Conservation (phyloP, 345 rosid genomes). For the Eucalyptus melliodora region DNA sequence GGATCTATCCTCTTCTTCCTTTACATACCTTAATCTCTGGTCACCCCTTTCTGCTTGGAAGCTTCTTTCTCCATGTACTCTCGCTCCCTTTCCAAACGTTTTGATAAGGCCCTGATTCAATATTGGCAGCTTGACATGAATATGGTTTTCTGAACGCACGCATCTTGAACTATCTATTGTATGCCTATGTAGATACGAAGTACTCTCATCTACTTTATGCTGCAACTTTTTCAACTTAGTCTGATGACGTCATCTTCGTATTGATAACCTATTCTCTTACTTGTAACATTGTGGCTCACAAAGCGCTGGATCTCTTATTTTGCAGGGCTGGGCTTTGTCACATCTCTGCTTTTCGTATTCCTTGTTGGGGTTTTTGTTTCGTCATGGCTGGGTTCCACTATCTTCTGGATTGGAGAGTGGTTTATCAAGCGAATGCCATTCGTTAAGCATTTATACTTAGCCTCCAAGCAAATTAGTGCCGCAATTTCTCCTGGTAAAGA, state of each 20-base stretch:
- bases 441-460: constrained; percentile 54
- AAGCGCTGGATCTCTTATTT: neutral
- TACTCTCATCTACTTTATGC: neutral
- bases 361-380: constrained; percentile 58
- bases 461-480: constrained; percentile 69
- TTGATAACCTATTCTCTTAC: neutral
- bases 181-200: neutral
- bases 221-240: neutral
- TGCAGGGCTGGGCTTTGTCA: constrained; percentile 67
- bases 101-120: neutral
- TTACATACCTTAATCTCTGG: neutral
- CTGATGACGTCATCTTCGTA: neutral
- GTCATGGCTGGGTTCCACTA: constrained; percentile 53
- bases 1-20: neutral
- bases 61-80: neutral
- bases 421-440: constrained; percentile 60
- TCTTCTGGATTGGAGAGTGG: constrained; percentile 69
- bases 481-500: constrained; percentile 61
- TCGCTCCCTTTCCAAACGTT: neutral
- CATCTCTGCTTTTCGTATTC: constrained; percentile 52
- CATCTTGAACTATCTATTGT: neutral
- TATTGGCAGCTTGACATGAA: neutral
- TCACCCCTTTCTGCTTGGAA: neutral
- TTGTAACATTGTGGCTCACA: neutral
- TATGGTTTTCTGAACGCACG: neutral